phyloP scores from a whole-genome alignment of 164 flowering plant genomes.

The Amborella trichopoda region DNA sequence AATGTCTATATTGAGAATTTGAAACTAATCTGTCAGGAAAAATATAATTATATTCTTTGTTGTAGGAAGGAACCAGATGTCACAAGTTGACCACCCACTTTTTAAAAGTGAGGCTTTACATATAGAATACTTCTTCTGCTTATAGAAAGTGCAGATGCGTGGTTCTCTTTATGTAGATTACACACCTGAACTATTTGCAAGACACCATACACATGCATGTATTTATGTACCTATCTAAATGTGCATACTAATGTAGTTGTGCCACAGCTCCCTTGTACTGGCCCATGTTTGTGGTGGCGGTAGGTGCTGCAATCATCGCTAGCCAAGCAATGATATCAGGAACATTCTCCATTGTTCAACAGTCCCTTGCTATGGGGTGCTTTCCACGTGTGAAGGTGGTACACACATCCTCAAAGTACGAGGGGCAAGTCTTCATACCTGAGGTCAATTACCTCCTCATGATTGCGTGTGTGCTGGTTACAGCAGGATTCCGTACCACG shows the following conservation, averaged over 20 bases:
- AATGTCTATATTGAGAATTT: too few relatives aligned
- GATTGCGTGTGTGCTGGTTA: slow-evolving; percentile 20
- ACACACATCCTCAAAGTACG: slow-evolving; percentile 18
- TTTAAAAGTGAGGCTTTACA: too few relatives aligned
- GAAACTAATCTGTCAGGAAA: too few relatives aligned
- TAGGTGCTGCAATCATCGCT: slow-evolving; percentile 16
- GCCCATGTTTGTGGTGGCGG: slow-evolving; percentile 22
- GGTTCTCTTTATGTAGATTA: too few relatives aligned
- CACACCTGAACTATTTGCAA: too few relatives aligned
- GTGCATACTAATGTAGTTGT: not conserved
- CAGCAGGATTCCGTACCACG: slow-evolving; percentile 15
- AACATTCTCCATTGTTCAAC: slow-evolving; percentile 20
- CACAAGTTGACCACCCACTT: too few relatives aligned
- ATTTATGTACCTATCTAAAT: too few relatives aligned
- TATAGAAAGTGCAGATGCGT: too few relatives aligned
- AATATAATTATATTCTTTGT: too few relatives aligned
- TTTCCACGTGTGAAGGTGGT: slow-evolving; percentile 21
- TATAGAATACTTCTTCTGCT: too few relatives aligned
- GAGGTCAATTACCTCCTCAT: slow-evolving; percentile 23
- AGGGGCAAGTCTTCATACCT: slow-evolving; percentile 22
- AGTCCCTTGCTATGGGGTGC: slow-evolving; percentile 15
- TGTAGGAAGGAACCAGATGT: too few relatives aligned
- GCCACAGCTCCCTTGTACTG: slow-evolving; percentile 12
- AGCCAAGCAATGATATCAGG: slow-evolving; percentile 22
- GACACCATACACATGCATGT: too few relatives aligned